Percentiles rank a stretch among this genome's conserved stretches.
Conservation (phyloP, 352 stramenopile genomes). For the Phytophthora nicotianae region DNA sequence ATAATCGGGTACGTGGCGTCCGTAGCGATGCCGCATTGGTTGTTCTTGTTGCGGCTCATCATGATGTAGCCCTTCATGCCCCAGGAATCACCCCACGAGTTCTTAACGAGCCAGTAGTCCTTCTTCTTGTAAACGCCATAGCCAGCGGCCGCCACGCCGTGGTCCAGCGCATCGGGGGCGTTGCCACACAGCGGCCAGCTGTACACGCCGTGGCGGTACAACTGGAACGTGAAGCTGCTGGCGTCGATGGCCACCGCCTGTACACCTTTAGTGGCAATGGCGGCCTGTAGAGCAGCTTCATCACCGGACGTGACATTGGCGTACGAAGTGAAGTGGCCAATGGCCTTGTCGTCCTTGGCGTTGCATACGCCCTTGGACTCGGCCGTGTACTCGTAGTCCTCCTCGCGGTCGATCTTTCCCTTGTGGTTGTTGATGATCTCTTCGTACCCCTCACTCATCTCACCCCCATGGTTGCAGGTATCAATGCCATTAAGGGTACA, state of each 20-base stretch:
- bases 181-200: conserved; percentile 48
- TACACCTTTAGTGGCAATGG: conserved; percentile 79
- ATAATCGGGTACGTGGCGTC: conserved; percentile 73
- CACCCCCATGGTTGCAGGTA: conserved; percentile 94
- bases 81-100: conserved; percentile 92
- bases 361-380: conserved; percentile 90
- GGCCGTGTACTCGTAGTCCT: conserved; percentile 94
- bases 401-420: conserved; percentile 89
- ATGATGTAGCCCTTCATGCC: conserved; percentile 92
- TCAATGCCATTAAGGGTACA: conserved; percentile 94
- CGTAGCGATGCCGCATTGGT: conserved; percentile 95
- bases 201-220: conserved; percentile 80
- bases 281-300: conserved; percentile 80
- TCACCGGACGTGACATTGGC: conserved; percentile 70
- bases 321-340: conserved; percentile 88
- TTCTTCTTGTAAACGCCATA: conserved; percentile 89
- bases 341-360: conserved; percentile 73
- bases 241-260: conserved; percentile 88
- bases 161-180: conserved; percentile 93
- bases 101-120: conserved; percentile 95
- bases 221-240: conserved; percentile 76
- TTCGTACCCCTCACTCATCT: conserved; percentile 98
- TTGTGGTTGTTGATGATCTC: conserved; percentile 92
- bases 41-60: conserved; percentile 84
- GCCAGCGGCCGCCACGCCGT: conserved; percentile 94